Evolutionary conservation across 331 rosid species (phyloP).

Genomic region (Rosa hybrid): DNA sequence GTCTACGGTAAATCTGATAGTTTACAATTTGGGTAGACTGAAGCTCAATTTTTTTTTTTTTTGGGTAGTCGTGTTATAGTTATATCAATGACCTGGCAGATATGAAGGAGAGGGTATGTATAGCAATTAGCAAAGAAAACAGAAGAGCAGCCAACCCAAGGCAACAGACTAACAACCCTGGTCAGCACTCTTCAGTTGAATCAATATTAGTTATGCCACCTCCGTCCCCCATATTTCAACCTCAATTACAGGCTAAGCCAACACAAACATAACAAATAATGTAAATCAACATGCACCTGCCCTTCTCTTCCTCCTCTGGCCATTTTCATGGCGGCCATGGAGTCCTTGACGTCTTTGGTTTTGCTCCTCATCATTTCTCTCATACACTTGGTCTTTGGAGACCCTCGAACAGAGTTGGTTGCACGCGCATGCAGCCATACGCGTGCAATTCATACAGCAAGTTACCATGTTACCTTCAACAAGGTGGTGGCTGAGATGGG

Average conservation of each 20-base stretch:
- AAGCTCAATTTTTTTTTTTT: no score
- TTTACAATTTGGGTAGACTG: no score
- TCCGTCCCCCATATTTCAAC: background rate
- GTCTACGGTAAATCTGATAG: no score
- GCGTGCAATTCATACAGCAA: background rate
- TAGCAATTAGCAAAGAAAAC: background rate
- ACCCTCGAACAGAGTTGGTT: slow-evolving; percentile 13
- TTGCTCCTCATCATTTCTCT: background rate
- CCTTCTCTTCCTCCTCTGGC: background rate
- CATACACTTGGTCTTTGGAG: background rate
- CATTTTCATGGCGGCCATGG: slow-evolving; percentile 21
- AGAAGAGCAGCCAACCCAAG: background rate
- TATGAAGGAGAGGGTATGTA: no score
- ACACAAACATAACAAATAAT: background rate
- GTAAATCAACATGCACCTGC: background rate
- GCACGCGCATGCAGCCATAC: slow-evolving; percentile 24
- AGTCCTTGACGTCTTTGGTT: background rate
- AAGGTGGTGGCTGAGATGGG: slow-evolving; percentile 8
- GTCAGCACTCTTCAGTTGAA: background rate
- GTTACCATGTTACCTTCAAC: background rate
- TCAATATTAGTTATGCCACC: background rate
- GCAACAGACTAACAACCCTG: background rate
- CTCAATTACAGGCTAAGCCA: background rate
- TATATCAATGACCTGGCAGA: no score
- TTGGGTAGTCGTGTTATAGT: background rate